These are phyloP conservation scores for Thelonectria olida DNA, from an alignment of 2,329 filamentous ascomycete species.

Conservation along the genomic window DNA sequence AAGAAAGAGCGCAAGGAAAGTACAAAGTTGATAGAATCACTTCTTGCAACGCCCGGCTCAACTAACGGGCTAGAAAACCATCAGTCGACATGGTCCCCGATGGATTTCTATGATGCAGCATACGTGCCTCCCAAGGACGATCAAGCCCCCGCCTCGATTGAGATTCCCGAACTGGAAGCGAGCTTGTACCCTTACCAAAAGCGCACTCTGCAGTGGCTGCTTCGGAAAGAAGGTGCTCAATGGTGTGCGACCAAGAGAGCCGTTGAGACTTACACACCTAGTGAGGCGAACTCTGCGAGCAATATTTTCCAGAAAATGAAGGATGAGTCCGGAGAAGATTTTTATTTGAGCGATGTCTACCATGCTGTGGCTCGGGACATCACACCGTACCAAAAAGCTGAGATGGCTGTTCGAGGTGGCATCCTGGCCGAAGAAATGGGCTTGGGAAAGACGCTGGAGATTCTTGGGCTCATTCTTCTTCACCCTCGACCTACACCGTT, in stretches of 20 bases:
- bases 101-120: constrained; percentile 75
- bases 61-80: background rate
- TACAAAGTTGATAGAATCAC: constrained; percentile 47
- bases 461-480: constrained; percentile 74
- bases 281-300: constrained; percentile 15
- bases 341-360: constrained; percentile 71
- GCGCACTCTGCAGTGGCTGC: constrained; percentile 74
- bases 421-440: constrained; percentile 87
- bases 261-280: constrained; percentile 29
- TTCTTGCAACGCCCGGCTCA: constrained; percentile 39
- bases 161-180: constrained; percentile 56
- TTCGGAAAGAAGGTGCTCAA: constrained; percentile 70
- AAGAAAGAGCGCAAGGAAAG: constrained; percentile 36
- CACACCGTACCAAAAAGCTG: constrained; percentile 51
- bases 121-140: constrained; percentile 65
- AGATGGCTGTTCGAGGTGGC: constrained; percentile 62
- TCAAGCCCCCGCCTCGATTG: constrained; percentile 47
- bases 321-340: constrained; percentile 48
- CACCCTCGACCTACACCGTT: constrained; percentile 57
- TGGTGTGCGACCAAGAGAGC: constrained; percentile 47
- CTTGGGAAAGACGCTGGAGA: constrained; percentile 81
- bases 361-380: constrained; percentile 65
- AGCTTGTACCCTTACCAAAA: constrained; percentile 77
- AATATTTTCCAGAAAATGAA: constrained; percentile 45
- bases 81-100: constrained; percentile 51